Conservation (phyloP, 352 stramenopile species). For the Pelagophyceae sp. region DNA sequence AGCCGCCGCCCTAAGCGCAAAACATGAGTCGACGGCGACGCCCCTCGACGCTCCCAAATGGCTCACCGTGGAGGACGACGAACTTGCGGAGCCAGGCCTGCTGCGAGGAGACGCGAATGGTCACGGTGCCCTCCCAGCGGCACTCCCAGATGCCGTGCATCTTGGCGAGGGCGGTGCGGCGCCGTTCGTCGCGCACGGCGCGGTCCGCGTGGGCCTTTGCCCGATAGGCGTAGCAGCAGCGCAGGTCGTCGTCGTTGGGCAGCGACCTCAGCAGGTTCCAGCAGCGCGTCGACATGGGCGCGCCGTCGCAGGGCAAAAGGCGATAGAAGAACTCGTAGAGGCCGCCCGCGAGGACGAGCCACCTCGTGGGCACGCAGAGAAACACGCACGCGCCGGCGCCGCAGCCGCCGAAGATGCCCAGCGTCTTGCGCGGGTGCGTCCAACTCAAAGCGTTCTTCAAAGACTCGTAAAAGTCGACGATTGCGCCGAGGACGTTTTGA, state of each 20-base stretch:
- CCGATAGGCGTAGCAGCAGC: not conserved
- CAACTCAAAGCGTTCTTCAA: constrained; percentile 2
- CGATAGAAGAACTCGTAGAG: constrained; percentile 20
- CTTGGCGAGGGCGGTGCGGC: not conserved
- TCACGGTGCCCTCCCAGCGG: not conserved
- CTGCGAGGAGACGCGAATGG: not conserved
- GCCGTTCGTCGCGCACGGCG: not conserved
- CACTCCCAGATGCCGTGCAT: constrained; percentile 10
- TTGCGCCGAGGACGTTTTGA: not conserved
- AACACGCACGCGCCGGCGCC: not conserved
- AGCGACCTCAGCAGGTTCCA: not conserved
- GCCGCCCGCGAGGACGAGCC: not conserved
- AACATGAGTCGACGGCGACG: no score
- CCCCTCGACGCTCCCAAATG: no score
- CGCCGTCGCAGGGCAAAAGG: not conserved
- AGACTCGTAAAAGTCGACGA: not conserved
- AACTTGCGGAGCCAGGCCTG: not conserved
- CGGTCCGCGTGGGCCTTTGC: not conserved
- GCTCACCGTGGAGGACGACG: constrained; percentile 5
- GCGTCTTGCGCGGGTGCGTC: constrained; percentile 16
- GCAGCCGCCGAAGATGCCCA: not conserved
- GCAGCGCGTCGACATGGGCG: not conserved
- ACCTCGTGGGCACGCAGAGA: not conserved
- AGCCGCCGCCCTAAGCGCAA: constrained; percentile 13
- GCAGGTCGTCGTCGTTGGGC: not conserved